These are phyloP conservation scores for Paraphaeosphaeria sporulosa DNA, from an alignment of 2,329 filamentous ascomycete species.

Conservation along the genomic window DNA sequence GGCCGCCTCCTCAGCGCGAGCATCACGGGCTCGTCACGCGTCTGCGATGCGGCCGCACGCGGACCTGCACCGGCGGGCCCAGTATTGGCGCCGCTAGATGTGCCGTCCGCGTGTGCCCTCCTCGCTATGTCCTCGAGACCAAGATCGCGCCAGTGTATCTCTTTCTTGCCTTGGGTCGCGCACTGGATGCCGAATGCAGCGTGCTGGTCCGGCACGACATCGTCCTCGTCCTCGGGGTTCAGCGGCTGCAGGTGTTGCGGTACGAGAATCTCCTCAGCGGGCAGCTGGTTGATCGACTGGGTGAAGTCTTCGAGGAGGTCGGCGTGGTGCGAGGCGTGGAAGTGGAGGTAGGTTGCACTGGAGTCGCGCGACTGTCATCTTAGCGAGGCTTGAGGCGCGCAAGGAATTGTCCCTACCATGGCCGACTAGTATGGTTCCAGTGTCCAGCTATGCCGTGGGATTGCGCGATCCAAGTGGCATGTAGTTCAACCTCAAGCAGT, in stretches of 20 bases:
- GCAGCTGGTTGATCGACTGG: constrained; percentile 39
- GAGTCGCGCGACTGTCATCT: constrained; percentile 70
- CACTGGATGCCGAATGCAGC: constrained; percentile 86
- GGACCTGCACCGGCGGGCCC: constrained; percentile 10
- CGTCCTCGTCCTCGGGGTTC: constrained; percentile 88
- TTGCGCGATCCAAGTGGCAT: neutral
- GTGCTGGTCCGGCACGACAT: constrained; percentile 87
- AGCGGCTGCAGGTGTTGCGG: constrained; percentile 79
- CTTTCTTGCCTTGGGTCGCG: constrained; percentile 74
- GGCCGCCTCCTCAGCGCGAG: constrained; percentile 43
- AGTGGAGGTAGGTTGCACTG: constrained; percentile 77
- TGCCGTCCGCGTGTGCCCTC: constrained; percentile 59
- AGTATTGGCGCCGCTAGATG: constrained; percentile 14
- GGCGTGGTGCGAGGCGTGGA: constrained; percentile 74
- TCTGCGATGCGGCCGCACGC: constrained; percentile 11
- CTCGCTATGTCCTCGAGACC: constrained; percentile 75
- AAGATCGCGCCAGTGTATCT: constrained; percentile 81
- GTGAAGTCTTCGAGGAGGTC: constrained; percentile 75
- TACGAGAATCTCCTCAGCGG: constrained; percentile 79
- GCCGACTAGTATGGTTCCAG: neutral
- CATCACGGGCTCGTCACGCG: constrained; percentile 38
- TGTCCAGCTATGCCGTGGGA: neutral
- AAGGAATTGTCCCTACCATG: neutral
- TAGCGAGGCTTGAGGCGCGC: neutral
- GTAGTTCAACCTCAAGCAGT: neutral